Evolutionary conservation across 1,284 basidiomycete species (phyloP), one percentile per base, ranked within the genome.

Genomic region (Ceratobasidium sp.): DNA sequence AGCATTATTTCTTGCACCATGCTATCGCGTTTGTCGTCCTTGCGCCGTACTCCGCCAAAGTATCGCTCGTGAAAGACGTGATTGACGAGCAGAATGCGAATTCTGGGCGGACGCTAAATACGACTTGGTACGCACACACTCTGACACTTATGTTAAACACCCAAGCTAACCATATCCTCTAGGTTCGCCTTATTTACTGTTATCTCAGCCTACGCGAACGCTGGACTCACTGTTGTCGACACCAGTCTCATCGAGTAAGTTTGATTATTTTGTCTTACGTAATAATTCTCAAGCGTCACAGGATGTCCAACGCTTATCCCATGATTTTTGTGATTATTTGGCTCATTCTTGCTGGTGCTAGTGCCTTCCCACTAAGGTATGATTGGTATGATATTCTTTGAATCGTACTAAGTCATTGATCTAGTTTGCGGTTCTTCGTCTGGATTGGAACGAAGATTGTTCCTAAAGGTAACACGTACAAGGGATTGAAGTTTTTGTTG

Each of bases 311-410:
- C 40, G 96, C 95, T 23, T 98, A 96, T 84, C 90, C 92, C 9
- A 91, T 96, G 89, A 90, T 96, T 56, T 80, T 94, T 38, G 84
- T 88, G 38, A 85, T 93, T 87, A 86, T 88, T 6, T 84, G 96
- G 57, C 87, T 96, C 83, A 91, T 98, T 80, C 84, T 98, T 62
- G 94, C 95, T 65, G 97, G 97, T 7, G 98, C 98, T 83, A 98
- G 96, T 40, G 93, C 91, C 57, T 97, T 94, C 50, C 73, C 73
- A 17, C 26, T 75, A 48, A 75, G 61, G 73, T 75, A 64, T 5
- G 70, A 44, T 7, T 15, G 5, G 38, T 7, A 4, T 13, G 40
- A 7, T 23, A 28, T 64, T 4, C 0, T 1, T 52, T 3, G 26
- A 38, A 20, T 5, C 20, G 6, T 20, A 28, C 23, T 3, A 23